A percentile compares a stretch with the other conserved stretches of the same genome.
Evolutionary conservation across 164 flowering plant genomes (phyloP).

Genomic region (Macadamia tetraphylla): DNA sequence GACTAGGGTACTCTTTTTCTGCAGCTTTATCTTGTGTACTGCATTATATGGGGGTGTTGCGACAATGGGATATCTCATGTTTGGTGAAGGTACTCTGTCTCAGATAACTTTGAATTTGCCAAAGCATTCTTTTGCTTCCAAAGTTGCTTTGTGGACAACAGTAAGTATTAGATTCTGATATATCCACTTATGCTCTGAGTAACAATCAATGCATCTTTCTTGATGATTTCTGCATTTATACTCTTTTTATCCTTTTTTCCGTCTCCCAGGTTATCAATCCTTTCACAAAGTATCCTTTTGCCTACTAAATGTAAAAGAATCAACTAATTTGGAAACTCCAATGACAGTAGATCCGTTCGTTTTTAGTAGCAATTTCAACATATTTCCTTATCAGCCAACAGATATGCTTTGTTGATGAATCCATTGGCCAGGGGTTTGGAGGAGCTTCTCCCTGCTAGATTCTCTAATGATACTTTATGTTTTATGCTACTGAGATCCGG

Average conservation of each 20-base stretch:
- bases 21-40: conserved; percentile 67
- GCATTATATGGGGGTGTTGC: conserved; percentile 74
- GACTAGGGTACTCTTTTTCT: conserved; percentile 6
- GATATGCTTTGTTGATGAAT: conserved; percentile 71
- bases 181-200: neutral
- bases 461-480: conserved; percentile 37
- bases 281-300: conserved; percentile 84
- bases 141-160: conserved; percentile 85
- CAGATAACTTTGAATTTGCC: conserved; percentile 93
- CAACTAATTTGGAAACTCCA: neutral
- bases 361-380: conserved; percentile 4
- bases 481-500: conserved; percentile 54
- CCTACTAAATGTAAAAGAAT: neutral
- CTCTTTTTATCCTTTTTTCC: conserved; percentile 5
- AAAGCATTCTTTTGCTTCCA: conserved; percentile 39
- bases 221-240: neutral
- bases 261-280: conserved; percentile 79
- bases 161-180: conserved; percentile 39
- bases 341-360: neutral
- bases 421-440: conserved; percentile 81
- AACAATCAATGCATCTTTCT: neutral
- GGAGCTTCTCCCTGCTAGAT: conserved; percentile 59
- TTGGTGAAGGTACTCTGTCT: conserved; percentile 69
- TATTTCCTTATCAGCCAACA: conserved; percentile 49
- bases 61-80: conserved; percentile 73